Base-by-base conservation (phyloP, 495 filamentous ascomycete species). In the Apiosordaria backusii region DNA sequence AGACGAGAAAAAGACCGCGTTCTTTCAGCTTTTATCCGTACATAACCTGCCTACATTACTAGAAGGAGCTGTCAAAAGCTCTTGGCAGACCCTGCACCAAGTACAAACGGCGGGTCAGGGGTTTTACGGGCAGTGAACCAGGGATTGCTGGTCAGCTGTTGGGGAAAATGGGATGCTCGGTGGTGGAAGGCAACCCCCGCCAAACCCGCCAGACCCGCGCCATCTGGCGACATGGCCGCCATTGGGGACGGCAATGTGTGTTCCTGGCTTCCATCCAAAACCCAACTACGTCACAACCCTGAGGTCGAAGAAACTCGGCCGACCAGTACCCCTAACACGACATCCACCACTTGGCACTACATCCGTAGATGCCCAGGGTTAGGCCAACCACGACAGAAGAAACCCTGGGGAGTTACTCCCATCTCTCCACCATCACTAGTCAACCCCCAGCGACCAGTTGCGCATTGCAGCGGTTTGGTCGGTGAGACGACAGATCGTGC, bases 181-280 rank as follows among this genome's bases (percentile, higher is more conserved):
- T 29, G 27, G 27, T 29, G 27, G 35, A 45, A 18, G 29, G 21
- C 23, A 19, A 23, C 19, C 24, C 54, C 16, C 35, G 52, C 25
- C 55, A 13, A 19, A 27, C 59, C 65, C 63, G 53, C 58, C 62
- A 24, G 60, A 62, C 52, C 59, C 57, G 54, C 62, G 64, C 67
- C 67, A 63, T 69, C 54, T 62, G 66, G 53, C 63, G 63, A 68
- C 65, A 60, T 65, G 50, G 15, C 57, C 57, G 57, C 22, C 57
- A 24, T 57, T 24, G 19, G 57, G 16, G 35, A 23, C 24, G 16
- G 57, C 16, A 59, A 23, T 59, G 57, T 24, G 10, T 59, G 57
- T 59, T 59, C 57, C 57, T 59, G 57, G 57, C 24, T 59, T 59
- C 23, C 57, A 29, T 26, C 57, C 22, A 26, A 13, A 59, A 59